Evolutionary conservation across 2,329 filamentous ascomycete genomes (phyloP).

Genomic region (Cladosporium sp.): DNA sequence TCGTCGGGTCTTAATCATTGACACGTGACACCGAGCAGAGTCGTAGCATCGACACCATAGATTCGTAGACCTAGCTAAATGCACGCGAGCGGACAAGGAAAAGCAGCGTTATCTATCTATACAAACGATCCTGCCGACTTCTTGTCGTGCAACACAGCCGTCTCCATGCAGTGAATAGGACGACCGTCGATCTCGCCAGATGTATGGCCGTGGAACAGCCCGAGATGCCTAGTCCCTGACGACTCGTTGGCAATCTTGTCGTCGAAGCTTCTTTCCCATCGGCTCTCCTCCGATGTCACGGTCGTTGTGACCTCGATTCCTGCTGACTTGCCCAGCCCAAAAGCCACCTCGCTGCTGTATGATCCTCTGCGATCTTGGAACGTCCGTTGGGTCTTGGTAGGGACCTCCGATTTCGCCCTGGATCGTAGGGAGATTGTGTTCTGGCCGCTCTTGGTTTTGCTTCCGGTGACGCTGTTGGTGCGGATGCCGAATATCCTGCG

Average conservation of each 20-base stretch:
- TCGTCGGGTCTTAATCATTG: not conserved
- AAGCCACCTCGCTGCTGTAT: slow-evolving; percentile 1
- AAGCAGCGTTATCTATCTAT: slow-evolving; percentile 4
- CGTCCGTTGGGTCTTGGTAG: not conserved
- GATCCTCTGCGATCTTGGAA: not conserved
- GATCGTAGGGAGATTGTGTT: slow-evolving; percentile 7
- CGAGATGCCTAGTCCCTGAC: not conserved
- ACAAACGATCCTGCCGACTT: slow-evolving; percentile 5
- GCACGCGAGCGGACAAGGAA: not conserved
- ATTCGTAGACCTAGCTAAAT: not conserved
- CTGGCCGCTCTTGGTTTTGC: not conserved
- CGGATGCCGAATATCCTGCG: slow-evolving; percentile 33
- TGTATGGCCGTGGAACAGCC: not conserved
- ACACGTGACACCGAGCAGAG: not conserved
- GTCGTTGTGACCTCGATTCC: not conserved
- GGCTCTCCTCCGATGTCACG: not conserved
- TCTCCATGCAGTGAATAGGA: not conserved
- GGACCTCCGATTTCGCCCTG: not conserved
- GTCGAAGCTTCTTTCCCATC: not conserved
- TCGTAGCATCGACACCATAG: not conserved
- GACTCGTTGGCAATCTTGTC: not conserved
- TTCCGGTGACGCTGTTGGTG: slow-evolving; percentile 8
- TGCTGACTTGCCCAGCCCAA: not conserved
- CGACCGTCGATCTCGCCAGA: not conserved
- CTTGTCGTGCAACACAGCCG: not conserved